These are phyloP conservation scores for Colletotrichum abscissum DNA, from an alignment of 2,329 filamentous ascomycete species.

Conservation along the genomic window DNA sequence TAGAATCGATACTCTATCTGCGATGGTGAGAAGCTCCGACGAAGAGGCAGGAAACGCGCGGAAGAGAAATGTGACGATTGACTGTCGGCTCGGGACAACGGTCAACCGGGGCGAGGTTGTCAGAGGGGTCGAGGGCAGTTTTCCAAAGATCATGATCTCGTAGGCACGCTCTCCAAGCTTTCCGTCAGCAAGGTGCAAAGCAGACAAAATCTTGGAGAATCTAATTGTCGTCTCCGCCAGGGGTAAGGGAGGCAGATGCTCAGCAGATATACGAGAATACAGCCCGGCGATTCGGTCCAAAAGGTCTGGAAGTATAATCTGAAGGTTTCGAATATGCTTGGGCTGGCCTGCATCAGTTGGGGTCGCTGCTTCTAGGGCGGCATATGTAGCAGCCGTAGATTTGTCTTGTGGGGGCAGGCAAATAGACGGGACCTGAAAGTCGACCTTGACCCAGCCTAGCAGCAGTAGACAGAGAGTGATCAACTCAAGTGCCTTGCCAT, in stretches of 20 bases:
- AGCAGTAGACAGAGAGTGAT: constrained; percentile 86
- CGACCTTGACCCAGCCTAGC: constrained; percentile 84
- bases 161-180: constrained; percentile 70
- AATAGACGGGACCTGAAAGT: constrained; percentile 79
- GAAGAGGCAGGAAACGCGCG: constrained; percentile 76
- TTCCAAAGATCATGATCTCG: constrained; percentile 74
- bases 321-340: constrained; percentile 64
- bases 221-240: constrained; percentile 80
- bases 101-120: constrained; percentile 66
- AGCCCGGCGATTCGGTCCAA: constrained; percentile 79
- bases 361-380: constrained; percentile 40
- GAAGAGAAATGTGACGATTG: constrained; percentile 74
- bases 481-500: constrained; percentile 92
- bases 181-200: constrained; percentile 74
- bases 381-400: constrained; percentile 38
- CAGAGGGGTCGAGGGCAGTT: constrained; percentile 59
- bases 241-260: constrained; percentile 77
- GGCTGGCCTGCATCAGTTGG: constrained; percentile 57
- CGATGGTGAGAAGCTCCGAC: constrained; percentile 75
- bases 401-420: constrained; percentile 65
- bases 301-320: constrained; percentile 75
- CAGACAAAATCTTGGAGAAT: constrained; percentile 76
- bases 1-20: constrained; percentile 82
- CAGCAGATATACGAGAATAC: constrained; percentile 77
- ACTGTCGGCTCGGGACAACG: constrained; percentile 67